Conservation (phyloP, 345 rosid genomes). For the Aurinia saxatilis region DNA sequence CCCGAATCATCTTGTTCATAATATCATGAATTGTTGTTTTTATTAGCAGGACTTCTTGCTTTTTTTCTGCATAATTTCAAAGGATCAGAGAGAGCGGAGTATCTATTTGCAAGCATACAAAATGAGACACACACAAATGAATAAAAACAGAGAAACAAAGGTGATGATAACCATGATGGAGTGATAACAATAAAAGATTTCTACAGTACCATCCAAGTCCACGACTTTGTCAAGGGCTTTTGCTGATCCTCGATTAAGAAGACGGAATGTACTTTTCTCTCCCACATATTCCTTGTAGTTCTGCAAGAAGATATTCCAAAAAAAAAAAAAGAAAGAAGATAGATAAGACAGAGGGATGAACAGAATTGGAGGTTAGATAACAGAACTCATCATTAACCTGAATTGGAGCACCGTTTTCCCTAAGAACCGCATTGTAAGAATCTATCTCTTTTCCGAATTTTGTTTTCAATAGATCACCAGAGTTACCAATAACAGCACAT, state of each 20-base stretch:
- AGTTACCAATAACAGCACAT: constrained; percentile 97
- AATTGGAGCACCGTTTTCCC: constrained; percentile 94
- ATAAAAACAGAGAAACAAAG: neutral
- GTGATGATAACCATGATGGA: neutral
- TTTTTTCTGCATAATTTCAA: constrained; percentile 49
- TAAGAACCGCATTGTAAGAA: constrained; percentile 69
- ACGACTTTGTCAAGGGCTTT: constrained; percentile 99
- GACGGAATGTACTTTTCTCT: constrained; percentile 79
- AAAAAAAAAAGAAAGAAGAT: neutral
- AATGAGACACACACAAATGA: neutral
- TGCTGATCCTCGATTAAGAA: constrained; percentile 94
- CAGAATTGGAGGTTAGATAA: neutral
- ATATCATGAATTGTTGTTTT: constrained; percentile 96
- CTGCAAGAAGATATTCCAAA: constrained; percentile 32
- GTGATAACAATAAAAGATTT: neutral
- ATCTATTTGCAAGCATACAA: neutral
- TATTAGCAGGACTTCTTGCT: constrained; percentile 66
- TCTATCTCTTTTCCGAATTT: constrained; percentile 90
- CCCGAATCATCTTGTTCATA: constrained; percentile 95
- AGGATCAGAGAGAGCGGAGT: constrained; percentile 16
- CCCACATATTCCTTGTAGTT: constrained; percentile 73
- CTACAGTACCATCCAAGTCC: constrained; percentile 77
- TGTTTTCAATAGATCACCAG: constrained; percentile 87
- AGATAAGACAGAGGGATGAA: neutral
- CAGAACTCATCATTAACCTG: constrained; percentile 38